These are phyloP conservation scores for Deinandra increscens DNA, from an alignment of 129 eudicot species.

Conservation along the genomic window DNA sequence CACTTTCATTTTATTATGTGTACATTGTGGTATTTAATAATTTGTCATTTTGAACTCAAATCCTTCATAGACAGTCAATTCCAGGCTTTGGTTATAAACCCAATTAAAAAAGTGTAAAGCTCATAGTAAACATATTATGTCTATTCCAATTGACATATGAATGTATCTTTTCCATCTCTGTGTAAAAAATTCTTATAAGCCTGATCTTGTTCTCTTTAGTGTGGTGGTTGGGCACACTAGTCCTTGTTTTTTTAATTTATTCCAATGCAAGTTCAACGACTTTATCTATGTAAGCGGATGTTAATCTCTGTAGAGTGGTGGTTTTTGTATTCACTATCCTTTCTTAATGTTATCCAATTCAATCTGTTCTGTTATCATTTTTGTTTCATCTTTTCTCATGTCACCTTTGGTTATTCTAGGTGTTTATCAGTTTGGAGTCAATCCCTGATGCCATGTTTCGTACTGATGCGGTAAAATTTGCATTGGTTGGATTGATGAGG, in stretches of 20 bases:
- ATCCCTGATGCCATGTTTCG: constrained; percentile 81
- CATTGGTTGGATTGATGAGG: constrained; percentile 88
- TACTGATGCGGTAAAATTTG: constrained; percentile 78
- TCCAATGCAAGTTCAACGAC: constrained; percentile 4
- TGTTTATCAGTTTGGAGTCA: constrained; percentile 70
- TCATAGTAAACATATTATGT: neutral
- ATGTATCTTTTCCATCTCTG: constrained; percentile 1
- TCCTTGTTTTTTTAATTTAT: neutral
- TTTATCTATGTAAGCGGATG: constrained; percentile 7
- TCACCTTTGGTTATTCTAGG: constrained; percentile 46
- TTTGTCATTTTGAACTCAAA: neutral
- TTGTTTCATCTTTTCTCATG: neutral
- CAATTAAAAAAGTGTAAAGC: neutral
- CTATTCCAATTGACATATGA: constrained; percentile 3
- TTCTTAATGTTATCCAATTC: neutral
- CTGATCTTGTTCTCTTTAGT: neutral
- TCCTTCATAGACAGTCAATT: neutral
- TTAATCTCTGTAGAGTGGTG: constrained; percentile 16
- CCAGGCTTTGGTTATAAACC: neutral
- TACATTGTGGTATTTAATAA: neutral
- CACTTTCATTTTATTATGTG: neutral
- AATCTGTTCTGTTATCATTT: neutral
- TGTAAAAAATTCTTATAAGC: neutral
- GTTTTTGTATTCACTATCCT: neutral
- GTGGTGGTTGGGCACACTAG: neutral